A percentile compares a stretch with the other conserved stretches of the same genome.
Evolutionary conservation across 2,329 filamentous ascomycete genomes (phyloP).

Genomic region (Emmonsiellopsis sp.): DNA sequence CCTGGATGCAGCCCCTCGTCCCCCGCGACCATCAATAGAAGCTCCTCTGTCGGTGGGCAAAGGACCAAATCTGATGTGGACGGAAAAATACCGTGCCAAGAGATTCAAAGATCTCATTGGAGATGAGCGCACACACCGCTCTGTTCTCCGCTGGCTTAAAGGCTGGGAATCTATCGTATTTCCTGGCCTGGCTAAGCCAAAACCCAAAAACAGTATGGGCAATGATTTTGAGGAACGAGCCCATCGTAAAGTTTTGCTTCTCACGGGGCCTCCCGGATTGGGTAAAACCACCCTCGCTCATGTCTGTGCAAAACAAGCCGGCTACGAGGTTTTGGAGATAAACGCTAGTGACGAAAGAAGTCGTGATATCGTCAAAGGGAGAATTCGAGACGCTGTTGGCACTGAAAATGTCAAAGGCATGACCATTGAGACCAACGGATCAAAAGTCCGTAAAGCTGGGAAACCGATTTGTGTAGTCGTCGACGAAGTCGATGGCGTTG

Average conservation of each 20-base stretch:
- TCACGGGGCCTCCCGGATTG: conserved; percentile 85
- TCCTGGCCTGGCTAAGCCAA: conserved; percentile 56
- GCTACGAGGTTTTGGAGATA: conserved; percentile 94
- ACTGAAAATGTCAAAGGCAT: conserved; percentile 82
- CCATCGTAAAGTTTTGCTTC: conserved; percentile 78
- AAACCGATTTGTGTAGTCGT: conserved; percentile 89
- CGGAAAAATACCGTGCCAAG: conserved; percentile 89
- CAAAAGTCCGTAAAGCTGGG: conserved; percentile 59
- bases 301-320: conserved; percentile 88
- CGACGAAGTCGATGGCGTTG: conserved; percentile 93
- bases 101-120: conserved; percentile 91
- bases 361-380: conserved; percentile 76
- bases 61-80: conserved; percentile 58
- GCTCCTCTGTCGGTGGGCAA: conserved; percentile 17
- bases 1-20: conserved; percentile 11
- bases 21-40: conserved; percentile 27
- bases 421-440: conserved; percentile 37
- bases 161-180: conserved; percentile 91
- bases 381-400: conserved; percentile 82
- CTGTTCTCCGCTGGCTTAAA: conserved; percentile 88
- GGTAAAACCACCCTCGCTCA: conserved; percentile 96
- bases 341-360: conserved; percentile 96
- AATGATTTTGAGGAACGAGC: conserved; percentile 58
- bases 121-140: conserved; percentile 85
- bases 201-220: conserved; percentile 36